These are phyloP conservation scores for Ballota nigra DNA, from an alignment of 257 asterid species.

Conservation along the genomic window DNA sequence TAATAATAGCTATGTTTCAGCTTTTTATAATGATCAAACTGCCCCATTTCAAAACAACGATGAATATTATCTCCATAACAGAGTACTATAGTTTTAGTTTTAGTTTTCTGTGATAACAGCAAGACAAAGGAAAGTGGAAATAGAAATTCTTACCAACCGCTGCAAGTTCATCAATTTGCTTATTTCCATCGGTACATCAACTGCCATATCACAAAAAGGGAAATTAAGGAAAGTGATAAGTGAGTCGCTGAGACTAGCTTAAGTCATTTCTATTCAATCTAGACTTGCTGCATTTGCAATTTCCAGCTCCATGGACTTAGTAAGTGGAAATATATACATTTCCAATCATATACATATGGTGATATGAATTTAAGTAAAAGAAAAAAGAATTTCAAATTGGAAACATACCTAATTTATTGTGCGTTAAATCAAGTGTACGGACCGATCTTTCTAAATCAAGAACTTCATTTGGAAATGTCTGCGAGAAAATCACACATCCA, in stretches of 20 bases:
- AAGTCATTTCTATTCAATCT: not conserved
- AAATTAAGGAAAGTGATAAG: slow-evolving; percentile 12
- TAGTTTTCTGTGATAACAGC: slow-evolving; percentile 1
- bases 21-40: not conserved
- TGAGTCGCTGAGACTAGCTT: slow-evolving; percentile 5
- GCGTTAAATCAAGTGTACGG: slow-evolving; percentile 90
- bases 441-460: slow-evolving; percentile 76
- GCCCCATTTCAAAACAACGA: not conserved
- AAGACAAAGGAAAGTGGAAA: not conserved
- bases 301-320: too few relatives aligned
- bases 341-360: not conserved
- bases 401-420: slow-evolving; percentile 65
- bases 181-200: slow-evolving; percentile 75
- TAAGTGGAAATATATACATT: not conserved
- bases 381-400: not conserved
- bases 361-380: not conserved
- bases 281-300: slow-evolving; percentile 4
- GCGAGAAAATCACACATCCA: slow-evolving; percentile 5
- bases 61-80: not conserved
- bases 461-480: slow-evolving; percentile 91
- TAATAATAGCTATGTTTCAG: not conserved
- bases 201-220: slow-evolving; percentile 44
- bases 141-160: slow-evolving; percentile 71
- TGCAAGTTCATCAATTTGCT: slow-evolving; percentile 82
- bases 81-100: not conserved